Evolutionary conservation across 495 filamentous ascomycete genomes (phyloP).

Genomic region (Alectoria sarmentosa): DNA sequence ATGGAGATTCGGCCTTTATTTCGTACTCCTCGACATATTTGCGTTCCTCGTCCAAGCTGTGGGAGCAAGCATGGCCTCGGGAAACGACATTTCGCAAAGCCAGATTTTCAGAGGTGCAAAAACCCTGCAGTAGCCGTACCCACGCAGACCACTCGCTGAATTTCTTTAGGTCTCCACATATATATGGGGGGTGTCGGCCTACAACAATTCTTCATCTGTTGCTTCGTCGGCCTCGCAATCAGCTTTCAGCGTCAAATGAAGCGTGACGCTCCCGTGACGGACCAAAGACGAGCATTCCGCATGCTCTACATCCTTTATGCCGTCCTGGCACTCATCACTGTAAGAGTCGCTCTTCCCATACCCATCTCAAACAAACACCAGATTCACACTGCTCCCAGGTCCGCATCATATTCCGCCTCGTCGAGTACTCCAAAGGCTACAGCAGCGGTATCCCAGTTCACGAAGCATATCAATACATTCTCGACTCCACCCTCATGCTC

Average conservation of each 20-base stretch:
- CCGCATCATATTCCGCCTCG: slow-evolving; percentile 54
- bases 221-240: slow-evolving; percentile 42
- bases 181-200: slow-evolving; percentile 56
- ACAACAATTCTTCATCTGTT: slow-evolving; percentile 52
- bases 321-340: slow-evolving; percentile 45
- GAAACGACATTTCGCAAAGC: slow-evolving; percentile 17
- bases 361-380: not conserved
- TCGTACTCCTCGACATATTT: slow-evolving; percentile 56
- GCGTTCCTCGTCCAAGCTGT: slow-evolving; percentile 55
- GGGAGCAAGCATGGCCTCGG: slow-evolving; percentile 42
- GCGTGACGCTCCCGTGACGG: slow-evolving; percentile 12
- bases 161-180: slow-evolving; percentile 43
- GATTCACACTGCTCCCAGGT: slow-evolving; percentile 27
- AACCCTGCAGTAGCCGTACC: not conserved
- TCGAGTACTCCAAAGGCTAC: slow-evolving; percentile 44
- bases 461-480: slow-evolving; percentile 47
- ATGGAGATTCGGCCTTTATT: slow-evolving; percentile 44
- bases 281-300: slow-evolving; percentile 23
- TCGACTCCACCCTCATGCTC: slow-evolving; percentile 55
- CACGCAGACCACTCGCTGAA: slow-evolving; percentile 24
- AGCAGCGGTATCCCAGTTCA: slow-evolving; percentile 36
- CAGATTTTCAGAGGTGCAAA: slow-evolving; percentile 15
- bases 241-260: slow-evolving; percentile 41
- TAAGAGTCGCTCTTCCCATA: slow-evolving; percentile 26
- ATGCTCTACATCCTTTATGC: slow-evolving; percentile 47